These are phyloP conservation scores for Wickerhamiella spandovensis DNA, from an alignment of 805 yeast genomes.

Conservation along the genomic window DNA sequence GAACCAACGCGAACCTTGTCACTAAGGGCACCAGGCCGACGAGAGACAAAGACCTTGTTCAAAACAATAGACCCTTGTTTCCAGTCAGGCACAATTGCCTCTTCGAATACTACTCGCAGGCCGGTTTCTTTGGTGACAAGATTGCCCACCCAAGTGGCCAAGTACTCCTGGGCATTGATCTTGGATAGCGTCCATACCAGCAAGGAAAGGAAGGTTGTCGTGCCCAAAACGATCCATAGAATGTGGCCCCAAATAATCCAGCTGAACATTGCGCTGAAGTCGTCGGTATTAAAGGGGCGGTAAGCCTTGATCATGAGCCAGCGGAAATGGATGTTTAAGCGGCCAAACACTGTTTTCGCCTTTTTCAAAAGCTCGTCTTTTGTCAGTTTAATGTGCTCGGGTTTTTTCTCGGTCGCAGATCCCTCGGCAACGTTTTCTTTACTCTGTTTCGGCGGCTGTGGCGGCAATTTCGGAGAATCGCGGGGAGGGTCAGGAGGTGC, in stretches of 20 bases:
- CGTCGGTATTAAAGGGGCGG: constrained; percentile 86
- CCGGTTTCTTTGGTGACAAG: constrained; percentile 72
- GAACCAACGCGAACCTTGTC: constrained; percentile 53
- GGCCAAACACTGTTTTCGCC: constrained; percentile 30
- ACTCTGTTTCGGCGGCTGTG: neutral
- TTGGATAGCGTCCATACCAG: constrained; percentile 68
- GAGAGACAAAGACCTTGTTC: constrained; percentile 71
- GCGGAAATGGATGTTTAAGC: constrained; percentile 38
- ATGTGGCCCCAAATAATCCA: constrained; percentile 88
- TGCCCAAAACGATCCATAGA: constrained; percentile 63
- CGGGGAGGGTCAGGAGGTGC: neutral
- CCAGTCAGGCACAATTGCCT: constrained; percentile 93
- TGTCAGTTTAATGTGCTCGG: constrained; percentile 8
- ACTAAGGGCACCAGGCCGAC: constrained; percentile 50
- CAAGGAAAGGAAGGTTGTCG: constrained; percentile 83
- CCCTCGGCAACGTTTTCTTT: neutral
- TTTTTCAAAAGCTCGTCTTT: constrained; percentile 33
- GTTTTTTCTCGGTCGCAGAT: neutral
- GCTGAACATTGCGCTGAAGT: constrained; percentile 75
- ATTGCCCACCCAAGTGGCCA: constrained; percentile 72
- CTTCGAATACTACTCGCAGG: constrained; percentile 74
- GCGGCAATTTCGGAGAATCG: neutral
- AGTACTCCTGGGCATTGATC: constrained; percentile 75
- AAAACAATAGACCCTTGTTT: constrained; percentile 72
- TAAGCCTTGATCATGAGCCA: constrained; percentile 67